Conservation (phyloP, 2,329 filamentous ascomycete species). For the Stylonectria norvegica region DNA sequence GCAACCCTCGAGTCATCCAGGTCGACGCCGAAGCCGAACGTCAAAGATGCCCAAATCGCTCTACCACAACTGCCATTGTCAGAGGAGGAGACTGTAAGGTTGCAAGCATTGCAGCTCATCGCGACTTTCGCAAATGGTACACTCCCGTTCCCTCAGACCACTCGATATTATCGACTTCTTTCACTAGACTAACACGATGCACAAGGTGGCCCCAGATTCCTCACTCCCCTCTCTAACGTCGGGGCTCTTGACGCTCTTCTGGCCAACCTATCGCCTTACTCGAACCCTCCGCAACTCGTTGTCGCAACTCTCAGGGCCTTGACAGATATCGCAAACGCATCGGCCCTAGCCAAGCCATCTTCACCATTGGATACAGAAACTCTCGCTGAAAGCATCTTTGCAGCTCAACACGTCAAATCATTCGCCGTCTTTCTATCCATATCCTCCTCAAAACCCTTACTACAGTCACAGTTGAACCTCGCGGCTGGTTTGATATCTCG, state of each 20-base stretch:
- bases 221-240: constrained; percentile 68
- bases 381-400: constrained; percentile 66
- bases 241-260: constrained; percentile 68
- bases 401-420: constrained; percentile 55
- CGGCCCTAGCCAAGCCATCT: constrained; percentile 51
- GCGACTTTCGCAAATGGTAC: constrained; percentile 81
- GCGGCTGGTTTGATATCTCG: constrained; percentile 53
- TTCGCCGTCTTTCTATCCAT: constrained; percentile 65
- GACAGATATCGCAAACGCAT: constrained; percentile 65
- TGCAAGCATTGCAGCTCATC: constrained; percentile 82
- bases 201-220: constrained; percentile 74
- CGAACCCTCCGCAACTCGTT: constrained; percentile 63
- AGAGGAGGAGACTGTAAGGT: constrained; percentile 63
- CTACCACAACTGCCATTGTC: constrained; percentile 41
- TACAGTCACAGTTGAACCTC: constrained; percentile 61
- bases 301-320: constrained; percentile 72
- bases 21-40: constrained; percentile 33
- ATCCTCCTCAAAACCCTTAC: constrained; percentile 46
- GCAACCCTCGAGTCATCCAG: constrained; percentile 40
- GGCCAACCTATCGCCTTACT: constrained; percentile 61
- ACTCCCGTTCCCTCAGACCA: constrained; percentile 19
- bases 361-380: constrained; percentile 45
- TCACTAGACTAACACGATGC: constrained; percentile 13
- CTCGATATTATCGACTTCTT: background rate
- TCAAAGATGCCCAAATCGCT: constrained; percentile 37